Conservation (phyloP, 2,329 filamentous ascomycete genomes). For the Pseudomassariella vexata region DNA sequence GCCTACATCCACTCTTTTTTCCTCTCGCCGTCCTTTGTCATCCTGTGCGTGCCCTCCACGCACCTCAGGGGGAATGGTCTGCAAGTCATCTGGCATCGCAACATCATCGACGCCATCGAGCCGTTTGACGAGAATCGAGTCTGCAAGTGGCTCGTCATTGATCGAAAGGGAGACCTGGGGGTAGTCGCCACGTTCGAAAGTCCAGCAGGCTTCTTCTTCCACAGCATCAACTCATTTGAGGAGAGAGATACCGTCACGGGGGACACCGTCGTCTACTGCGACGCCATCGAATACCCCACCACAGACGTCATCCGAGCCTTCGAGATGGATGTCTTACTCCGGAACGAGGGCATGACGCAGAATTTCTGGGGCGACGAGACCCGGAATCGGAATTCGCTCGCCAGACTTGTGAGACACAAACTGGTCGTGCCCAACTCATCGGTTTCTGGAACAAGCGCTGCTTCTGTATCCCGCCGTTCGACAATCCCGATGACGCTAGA, state of each 20-base stretch:
- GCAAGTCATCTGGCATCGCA: conserved; percentile 57
- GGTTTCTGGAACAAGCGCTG: no score
- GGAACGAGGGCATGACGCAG: conserved; percentile 39
- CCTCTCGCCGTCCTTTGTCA: conserved; percentile 62
- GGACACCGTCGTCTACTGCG: conserved; percentile 52
- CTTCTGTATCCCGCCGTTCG: conserved; percentile 33
- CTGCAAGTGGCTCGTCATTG: conserved; percentile 69
- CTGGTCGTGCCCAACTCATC: no score
- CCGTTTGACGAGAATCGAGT: conserved; percentile 51
- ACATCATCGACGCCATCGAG: conserved; percentile 62
- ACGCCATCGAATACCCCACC: conserved; percentile 59
- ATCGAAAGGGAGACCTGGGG: conserved; percentile 56
- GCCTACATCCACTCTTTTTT: conserved; percentile 84
- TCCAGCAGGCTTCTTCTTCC: conserved; percentile 70
- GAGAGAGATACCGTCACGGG: conserved; percentile 35
- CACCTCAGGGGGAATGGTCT: conserved; percentile 53
- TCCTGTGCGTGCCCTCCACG: conserved; percentile 68
- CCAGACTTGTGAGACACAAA: conserved; percentile 36
- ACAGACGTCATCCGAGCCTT: conserved; percentile 59
- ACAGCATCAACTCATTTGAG: conserved; percentile 73
- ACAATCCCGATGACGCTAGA: no score
- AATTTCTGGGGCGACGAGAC: conserved; percentile 37
- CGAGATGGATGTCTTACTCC: conserved; percentile 64
- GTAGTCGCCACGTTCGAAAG: conserved; percentile 65
- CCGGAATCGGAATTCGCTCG: conserved; percentile 27